Base-by-base conservation (phyloP, 1,284 basidiomycete species). In the Apiotrichum laibachii region DNA sequence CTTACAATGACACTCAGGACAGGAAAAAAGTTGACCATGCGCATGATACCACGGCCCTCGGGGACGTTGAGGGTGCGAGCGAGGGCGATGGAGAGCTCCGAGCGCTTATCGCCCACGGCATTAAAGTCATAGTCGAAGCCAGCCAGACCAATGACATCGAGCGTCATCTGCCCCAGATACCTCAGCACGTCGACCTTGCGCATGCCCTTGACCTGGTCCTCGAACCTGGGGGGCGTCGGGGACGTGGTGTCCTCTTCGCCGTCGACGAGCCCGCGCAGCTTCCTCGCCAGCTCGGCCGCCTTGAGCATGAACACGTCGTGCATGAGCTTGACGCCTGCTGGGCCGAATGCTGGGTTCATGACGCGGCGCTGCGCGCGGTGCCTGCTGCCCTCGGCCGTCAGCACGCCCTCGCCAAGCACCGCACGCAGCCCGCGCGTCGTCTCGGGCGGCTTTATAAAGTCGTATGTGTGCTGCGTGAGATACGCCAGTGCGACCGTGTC, bases 101-200 rank as follows among this genome's bases (percentile, higher is more conserved):
- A 72, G 18, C 61, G 57, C 46, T 50, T 15, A 18, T 35, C n/a
- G 1, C 15, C 22, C 1, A 59, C 44, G 11, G 57, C 53, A 46
- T 35, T 11, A 71, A 87, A 85, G 9, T 75, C 62, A 72, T 86
- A 86, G 31, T 82, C 84, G 63, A 86, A 87, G 16, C 85, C 85
- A 34, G 87, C 85, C 43, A 84, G 78, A 9, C 86, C 86, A 53
- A 89, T 87, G 51, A 86, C 81, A 64, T 88, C 87, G 13, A 88
- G 79, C 3, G 85, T 85, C 18, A 85, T 82, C 22, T 83, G 81
- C 2, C 80, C 81, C 2, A 88, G 78, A 83, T 84, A 86, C 21
- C 77, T 67, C 48, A 85, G 73, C 16, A 82, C 81, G 61, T 89
- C 85, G 34, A 86, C 35, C 55, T 61, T 61, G 49, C 55, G 47